Evolutionary conservation across 352 stramenopile species (phyloP), one percentile per base, ranked within the genome.

Genomic region (Globisporangium yorkense): DNA sequence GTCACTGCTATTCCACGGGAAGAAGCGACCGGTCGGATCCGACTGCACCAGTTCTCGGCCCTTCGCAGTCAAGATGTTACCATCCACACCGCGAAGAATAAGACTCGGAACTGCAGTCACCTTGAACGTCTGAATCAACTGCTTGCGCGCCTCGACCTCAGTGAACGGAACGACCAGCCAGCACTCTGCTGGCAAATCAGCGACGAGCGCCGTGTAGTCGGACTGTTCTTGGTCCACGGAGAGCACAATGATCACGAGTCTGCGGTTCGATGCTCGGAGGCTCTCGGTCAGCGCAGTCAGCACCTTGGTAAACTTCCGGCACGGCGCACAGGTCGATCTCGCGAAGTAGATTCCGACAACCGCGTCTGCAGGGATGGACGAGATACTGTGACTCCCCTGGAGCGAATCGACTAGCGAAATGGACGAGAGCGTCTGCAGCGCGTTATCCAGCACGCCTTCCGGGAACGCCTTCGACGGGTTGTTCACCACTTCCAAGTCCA

Each of bases 281-380:
- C 54, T 57, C n/a, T 84, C 59, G 2, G 67, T 92, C 29, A 93
- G 37, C 24, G 50, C 47, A 18, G 70, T 71, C 27, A 95, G 52
- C 41, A 56, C 49, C 45, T 83, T 88, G 7, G 74, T 80, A 39
- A 92, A 73, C 37, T 71, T 69, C 47, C 70, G 73, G 53, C 84
- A 92, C 16, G 65, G 59, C 10, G 54, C 50, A 49, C 70, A 85
- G 21, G 67, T 78, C 0, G 69, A 71, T 40, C 74, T 65, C 2
- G 77, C 69, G 58, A 95, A 94, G 62, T 90, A 92, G 29, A 95
- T 81, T 12, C 79, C 81, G 39, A 94, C 72, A 6, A 94, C 74
- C 29, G 82, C 66, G 24, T 83, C 66, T 4, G 71, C 43, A 27
- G 80, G 58, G 35, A 93, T 72, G 0, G 62, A 62, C 20, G 79